Conservation (phyloP, 23 red algal species). For the Agarophyton chilense region DNA sequence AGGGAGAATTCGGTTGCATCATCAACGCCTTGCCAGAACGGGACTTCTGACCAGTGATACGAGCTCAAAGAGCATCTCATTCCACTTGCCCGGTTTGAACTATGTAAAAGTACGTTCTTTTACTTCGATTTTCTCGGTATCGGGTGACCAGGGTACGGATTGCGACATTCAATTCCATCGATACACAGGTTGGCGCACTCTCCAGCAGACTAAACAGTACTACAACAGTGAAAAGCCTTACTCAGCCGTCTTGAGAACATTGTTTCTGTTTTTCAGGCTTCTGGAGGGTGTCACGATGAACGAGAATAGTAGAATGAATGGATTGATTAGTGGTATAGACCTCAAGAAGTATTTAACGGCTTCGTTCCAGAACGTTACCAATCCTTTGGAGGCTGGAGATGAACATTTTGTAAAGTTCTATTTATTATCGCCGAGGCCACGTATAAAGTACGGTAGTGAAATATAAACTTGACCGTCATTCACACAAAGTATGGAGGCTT, state of each 20-base stretch:
- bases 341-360: conserved; percentile 33
- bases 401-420: neutral
- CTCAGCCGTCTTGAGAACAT: neutral
- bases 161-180: neutral
- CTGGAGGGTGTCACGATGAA: neutral
- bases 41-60: neutral
- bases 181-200: conserved; percentile 13
- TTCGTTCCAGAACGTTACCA: conserved; percentile 11
- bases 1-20: neutral
- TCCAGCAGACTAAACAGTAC: conserved; percentile 3
- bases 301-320: neutral
- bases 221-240: conserved; percentile 4
- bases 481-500: conserved; percentile 5
- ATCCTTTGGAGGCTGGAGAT: conserved; percentile 1
- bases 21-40: neutral
- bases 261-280: neutral
- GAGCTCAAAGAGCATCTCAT: neutral
- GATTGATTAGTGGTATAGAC: neutral
- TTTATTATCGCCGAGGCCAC: neutral
- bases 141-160: too few relatives aligned
- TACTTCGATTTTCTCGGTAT: too few relatives aligned
- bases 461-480: neutral
- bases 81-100: too few relatives aligned
- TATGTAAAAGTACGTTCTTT: too few relatives aligned
- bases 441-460: neutral